Percentiles rank a stretch among this genome's conserved stretches.
Conservation (phyloP, 352 stramenopile species). For the Phytophthora pini region DNA sequence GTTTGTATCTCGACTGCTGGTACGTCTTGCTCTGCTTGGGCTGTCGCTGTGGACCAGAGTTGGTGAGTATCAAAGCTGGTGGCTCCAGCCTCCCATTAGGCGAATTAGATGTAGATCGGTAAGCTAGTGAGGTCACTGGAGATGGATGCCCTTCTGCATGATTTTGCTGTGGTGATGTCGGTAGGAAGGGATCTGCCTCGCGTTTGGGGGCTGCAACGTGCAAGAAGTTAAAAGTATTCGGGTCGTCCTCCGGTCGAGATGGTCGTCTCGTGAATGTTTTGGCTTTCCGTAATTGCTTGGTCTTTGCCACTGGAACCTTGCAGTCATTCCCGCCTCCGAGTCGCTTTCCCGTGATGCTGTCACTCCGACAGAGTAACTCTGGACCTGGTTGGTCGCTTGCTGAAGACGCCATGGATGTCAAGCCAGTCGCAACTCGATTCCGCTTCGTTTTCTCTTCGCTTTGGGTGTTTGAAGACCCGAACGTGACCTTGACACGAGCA, state of each 20-base stretch:
- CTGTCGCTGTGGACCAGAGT: conserved; percentile 4
- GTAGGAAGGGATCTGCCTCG: background rate
- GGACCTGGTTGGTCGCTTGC: conserved; percentile 10
- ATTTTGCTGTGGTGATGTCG: conserved; percentile 10
- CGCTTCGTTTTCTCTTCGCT: conserved; percentile 17
- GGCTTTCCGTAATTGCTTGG: conserved; percentile 12
- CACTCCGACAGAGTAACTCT: conserved; percentile 9
- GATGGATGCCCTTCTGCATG: conserved; percentile 3
- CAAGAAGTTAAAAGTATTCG: conserved; percentile 38
- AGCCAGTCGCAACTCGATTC: conserved; percentile 19
- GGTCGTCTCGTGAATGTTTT: conserved; percentile 18
- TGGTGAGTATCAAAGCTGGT: conserved; percentile 23
- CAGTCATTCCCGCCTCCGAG: conserved; percentile 10
- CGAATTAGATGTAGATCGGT: background rate
- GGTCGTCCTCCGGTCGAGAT: conserved; percentile 19
- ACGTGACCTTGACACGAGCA: conserved; percentile 33
- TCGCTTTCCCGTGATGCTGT: conserved; percentile 12
- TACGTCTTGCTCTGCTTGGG: conserved; percentile 35
- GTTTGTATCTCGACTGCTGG: conserved; percentile 54
- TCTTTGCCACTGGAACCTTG: background rate
- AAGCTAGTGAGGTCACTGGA: conserved; percentile 19
- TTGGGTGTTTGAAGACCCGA: background rate
- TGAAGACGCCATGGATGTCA: conserved; percentile 12
- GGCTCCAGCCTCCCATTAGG: conserved; percentile 13
- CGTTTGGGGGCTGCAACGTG: conserved; percentile 32